Base-by-base conservation (phyloP, 805 yeast species). In the Gaillardinia entomophila region DNA sequence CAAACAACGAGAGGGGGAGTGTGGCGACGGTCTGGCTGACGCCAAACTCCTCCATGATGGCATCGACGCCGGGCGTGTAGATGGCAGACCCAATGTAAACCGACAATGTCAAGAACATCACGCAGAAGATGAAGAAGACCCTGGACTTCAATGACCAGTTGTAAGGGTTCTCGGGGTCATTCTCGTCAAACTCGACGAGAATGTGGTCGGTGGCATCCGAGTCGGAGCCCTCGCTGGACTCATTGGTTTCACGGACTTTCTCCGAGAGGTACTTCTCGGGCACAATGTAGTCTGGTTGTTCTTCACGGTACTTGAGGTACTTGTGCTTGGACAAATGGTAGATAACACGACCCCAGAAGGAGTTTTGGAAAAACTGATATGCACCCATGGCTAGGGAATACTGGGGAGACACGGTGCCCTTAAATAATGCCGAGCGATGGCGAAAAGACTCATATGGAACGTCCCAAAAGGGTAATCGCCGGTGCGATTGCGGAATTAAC, bases 61-160 rank as follows among this genome's bases (percentile, higher is more conserved):
- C 53, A 13, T 49, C 57, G 20, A 67, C 55, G 14, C 76, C 73
- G 0, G 82, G 81, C 0, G 80, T 65, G 38, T 70, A 66, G 18
- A 75, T 60, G 3, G 82, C 72, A 1, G 81, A 66, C 12, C 76
- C 78, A 62, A 74, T 69, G 36, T 78, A 77, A 0, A 74, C 71
- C 3, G 77, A 55, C 8, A 67, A 53, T 3, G 80, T 68, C 30
- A 74, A 50, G n/a, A 73, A 38, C 12, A 71, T 57, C 10, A 74
- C 57, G 40, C 66, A 60, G 2, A 49, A 6, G 4, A 67, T 48
- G 25, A 71, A 57, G 18, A 70, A 30, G 2, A 50, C 23, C 45
- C 71, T 74, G 31, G 64, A 59, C 22, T 37, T 29, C 0, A 47
- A 17, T 0, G 77, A 60, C 85, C 85, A 79, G 46, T 75, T 75